These are phyloP conservation scores for Vitis riparia DNA, from an alignment of 164 flowering plant genomes.

Conservation along the genomic window DNA sequence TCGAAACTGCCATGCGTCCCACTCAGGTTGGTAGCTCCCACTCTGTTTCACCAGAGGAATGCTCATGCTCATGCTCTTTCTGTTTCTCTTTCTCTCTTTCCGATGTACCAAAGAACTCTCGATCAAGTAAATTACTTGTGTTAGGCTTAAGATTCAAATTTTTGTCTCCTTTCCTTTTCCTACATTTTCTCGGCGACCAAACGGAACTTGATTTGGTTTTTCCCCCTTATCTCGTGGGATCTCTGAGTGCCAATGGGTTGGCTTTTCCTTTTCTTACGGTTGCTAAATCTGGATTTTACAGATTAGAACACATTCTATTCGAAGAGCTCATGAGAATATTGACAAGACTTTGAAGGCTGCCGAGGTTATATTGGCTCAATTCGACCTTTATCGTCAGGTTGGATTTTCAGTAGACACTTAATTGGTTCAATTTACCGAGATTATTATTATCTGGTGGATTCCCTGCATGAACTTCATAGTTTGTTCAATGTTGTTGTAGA, in stretches of 20 bases:
- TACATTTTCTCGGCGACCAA: too few species aligned
- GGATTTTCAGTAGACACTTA: not conserved
- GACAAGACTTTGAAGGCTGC: constrained; percentile 93
- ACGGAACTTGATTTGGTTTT: too few species aligned
- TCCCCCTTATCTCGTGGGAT: not conserved
- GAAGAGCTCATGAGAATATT: constrained; percentile 93
- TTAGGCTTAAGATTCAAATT: too few species aligned
- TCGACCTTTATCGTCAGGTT: constrained; percentile 85
- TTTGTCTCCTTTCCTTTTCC: too few species aligned
- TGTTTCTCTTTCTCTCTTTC: too few species aligned
- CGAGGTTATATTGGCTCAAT: constrained; percentile 78
- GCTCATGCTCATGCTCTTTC: too few species aligned
- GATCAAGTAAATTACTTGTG: too few species aligned
- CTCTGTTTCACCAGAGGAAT: not conserved
- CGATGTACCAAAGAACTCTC: too few species aligned
- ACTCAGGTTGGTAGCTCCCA: constrained; percentile 57
- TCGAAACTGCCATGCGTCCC: constrained; percentile 96
- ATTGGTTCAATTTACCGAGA: too few species aligned
- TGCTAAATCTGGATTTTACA: constrained; percentile 20
- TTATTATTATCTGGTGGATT: too few species aligned
- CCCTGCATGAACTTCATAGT: too few species aligned
- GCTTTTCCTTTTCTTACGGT: not conserved
- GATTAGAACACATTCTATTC: constrained; percentile 85
- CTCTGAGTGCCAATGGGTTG: not conserved
- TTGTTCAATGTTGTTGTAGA: too few species aligned